phyloP scores from a whole-genome alignment of 345 rosid genomes.

The Noccaea caerulescens region DNA sequence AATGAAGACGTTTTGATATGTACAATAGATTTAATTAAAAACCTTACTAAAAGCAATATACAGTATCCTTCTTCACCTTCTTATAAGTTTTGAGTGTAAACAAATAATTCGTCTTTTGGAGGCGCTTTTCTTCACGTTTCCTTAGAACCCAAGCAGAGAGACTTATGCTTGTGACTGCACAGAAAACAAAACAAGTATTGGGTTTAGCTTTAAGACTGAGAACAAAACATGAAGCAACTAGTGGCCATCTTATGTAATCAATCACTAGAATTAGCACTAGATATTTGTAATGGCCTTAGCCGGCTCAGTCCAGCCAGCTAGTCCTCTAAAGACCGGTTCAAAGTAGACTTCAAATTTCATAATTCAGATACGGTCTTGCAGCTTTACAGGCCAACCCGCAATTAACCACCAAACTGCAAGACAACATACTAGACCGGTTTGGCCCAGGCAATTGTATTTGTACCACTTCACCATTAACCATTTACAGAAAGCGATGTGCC shows the following conservation, averaged over 20 bases:
- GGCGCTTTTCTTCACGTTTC: not conserved
- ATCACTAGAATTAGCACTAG: not conserved
- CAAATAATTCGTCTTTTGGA: conserved; percentile 5
- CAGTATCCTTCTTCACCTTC: conserved; percentile 26
- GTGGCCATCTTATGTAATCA: conserved; percentile 10
- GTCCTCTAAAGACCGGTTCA: not conserved
- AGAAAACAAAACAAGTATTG: conserved; percentile 24
- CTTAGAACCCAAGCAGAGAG: conserved; percentile 21
- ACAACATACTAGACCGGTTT: conserved; percentile 6
- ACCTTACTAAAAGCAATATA: conserved; percentile 26
- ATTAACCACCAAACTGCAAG: not conserved
- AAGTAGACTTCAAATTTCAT: not conserved
- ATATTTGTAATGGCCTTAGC: not conserved
- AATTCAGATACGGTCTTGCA: not conserved
- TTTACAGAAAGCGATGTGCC: not conserved
- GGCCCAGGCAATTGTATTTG: not conserved
- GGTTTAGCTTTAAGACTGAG: conserved; percentile 9
- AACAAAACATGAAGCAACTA: not conserved
- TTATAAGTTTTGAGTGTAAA: conserved; percentile 5
- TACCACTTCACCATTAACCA: not conserved
- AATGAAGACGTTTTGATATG: not conserved
- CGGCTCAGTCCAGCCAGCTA: conserved; percentile 1
- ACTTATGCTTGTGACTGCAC: conserved; percentile 17
- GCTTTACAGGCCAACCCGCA: not conserved
- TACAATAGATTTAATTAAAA: conserved; percentile 21